phyloP scores from a whole-genome alignment of 1,284 basidiomycete species.

The Ustilago curta region DNA sequence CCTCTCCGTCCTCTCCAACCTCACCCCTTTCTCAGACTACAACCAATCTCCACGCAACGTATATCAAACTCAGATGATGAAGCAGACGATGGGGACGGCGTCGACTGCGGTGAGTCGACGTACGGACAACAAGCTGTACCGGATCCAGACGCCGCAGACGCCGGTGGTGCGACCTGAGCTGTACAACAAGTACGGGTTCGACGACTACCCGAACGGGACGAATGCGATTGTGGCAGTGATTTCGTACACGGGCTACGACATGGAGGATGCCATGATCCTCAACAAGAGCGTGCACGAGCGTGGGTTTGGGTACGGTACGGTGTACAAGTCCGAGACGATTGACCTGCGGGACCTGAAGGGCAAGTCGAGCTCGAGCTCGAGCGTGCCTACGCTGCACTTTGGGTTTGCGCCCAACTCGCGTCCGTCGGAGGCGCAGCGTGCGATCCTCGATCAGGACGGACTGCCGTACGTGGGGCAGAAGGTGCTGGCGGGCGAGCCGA shows the following conservation, averaged over 20 bases:
- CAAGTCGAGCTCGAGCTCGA: constrained; percentile 33
- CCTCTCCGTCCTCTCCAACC: constrained; percentile 79
- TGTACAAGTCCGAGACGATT: constrained; percentile 94
- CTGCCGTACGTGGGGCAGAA: constrained; percentile 82
- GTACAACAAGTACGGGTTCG: constrained; percentile 97
- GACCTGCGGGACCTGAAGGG: constrained; percentile 82
- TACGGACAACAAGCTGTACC: constrained; percentile 99
- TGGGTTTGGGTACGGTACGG: constrained; percentile 94
- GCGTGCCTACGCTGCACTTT: constrained; percentile 76
- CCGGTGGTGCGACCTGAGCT: constrained; percentile 92
- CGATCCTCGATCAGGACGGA: constrained; percentile 85
- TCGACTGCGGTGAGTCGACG: constrained; percentile 88
- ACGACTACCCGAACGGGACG: constrained; percentile 96
- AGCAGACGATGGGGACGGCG: constrained; percentile 99
- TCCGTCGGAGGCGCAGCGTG: constrained; percentile 58
- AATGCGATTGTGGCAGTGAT: constrained; percentile 99
- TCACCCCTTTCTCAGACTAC: constrained; percentile 86
- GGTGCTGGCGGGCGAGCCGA: constrained; percentile 80
- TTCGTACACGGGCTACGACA: constrained; percentile 99
- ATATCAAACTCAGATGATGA: constrained; percentile 91
- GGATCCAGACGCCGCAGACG: constrained; percentile 92
- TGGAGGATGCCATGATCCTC: constrained; percentile 99
- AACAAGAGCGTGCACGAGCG: constrained; percentile 99
- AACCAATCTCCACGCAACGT: constrained; percentile 80
- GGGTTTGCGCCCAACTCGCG: constrained; percentile 76